A percentile compares a stretch with the other conserved stretches of the same genome.
Conservation (phyloP, 2,329 filamentous ascomycete genomes). For the Diplodia seriata region DNA sequence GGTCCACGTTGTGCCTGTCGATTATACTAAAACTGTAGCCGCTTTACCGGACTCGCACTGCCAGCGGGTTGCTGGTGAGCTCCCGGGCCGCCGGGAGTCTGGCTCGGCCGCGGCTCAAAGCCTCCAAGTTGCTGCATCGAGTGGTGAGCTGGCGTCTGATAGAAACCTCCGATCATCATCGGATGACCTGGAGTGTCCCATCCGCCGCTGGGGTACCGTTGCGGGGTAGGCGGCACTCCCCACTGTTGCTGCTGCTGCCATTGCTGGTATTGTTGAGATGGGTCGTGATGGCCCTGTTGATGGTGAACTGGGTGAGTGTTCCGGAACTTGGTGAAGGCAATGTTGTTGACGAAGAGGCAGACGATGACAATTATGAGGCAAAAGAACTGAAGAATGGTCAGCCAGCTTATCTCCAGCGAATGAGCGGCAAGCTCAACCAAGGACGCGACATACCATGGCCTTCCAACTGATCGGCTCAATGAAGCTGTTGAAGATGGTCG, state of each 20-base stretch:
- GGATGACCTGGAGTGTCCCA: slow-evolving; percentile 25
- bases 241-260: slow-evolving; percentile 26
- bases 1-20: not conserved
- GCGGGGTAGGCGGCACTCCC: slow-evolving; percentile 20
- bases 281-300: slow-evolving; percentile 31
- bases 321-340: slow-evolving; percentile 64
- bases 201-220: slow-evolving; percentile 9
- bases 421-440: not conserved
- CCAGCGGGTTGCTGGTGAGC: not conserved
- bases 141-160: slow-evolving; percentile 22
- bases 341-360: slow-evolving; percentile 64
- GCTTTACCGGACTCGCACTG: slow-evolving; percentile 22
- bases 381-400: slow-evolving; percentile 55
- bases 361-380: slow-evolving; percentile 56
- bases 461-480: slow-evolving; percentile 90
- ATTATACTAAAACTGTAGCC: slow-evolving; percentile 13
- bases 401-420: not conserved
- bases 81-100: slow-evolving; percentile 10
- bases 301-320: slow-evolving; percentile 44
- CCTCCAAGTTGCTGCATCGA: slow-evolving; percentile 18
- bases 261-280: slow-evolving; percentile 35
- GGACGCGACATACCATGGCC: slow-evolving; percentile 63
- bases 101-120: slow-evolving; percentile 16
- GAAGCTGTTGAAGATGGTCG: slow-evolving; percentile 92
- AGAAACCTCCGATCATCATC: slow-evolving; percentile 27